Conservation (phyloP, 805 yeast species). For the Pichia scutulata region DNA sequence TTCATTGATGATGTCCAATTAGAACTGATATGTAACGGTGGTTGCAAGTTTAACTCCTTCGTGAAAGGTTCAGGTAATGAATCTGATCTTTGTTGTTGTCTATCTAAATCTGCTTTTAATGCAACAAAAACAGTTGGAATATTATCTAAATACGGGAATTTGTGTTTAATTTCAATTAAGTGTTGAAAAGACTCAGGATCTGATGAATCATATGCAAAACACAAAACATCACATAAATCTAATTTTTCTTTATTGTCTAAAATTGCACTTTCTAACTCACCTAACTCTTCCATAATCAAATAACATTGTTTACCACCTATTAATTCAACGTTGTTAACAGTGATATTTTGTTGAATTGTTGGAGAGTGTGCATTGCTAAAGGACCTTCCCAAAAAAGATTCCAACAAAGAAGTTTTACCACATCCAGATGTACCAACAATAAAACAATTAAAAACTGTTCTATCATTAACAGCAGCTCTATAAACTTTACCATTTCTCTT, state of each 20-base stretch:
- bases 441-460: slow-evolving; percentile 89
- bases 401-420: slow-evolving; percentile 82
- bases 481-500: slow-evolving; percentile 56
- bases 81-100: slow-evolving; percentile 86
- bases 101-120: slow-evolving; percentile 87
- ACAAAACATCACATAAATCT: slow-evolving; percentile 84
- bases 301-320: slow-evolving; percentile 95
- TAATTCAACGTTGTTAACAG: slow-evolving; percentile 87
- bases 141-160: slow-evolving; percentile 48
- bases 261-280: slow-evolving; percentile 77
- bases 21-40: slow-evolving; percentile 87
- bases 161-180: slow-evolving; percentile 59
- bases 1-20: slow-evolving; percentile 81
- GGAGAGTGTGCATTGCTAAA: slow-evolving; percentile 70
- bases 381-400: slow-evolving; percentile 70
- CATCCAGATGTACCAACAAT: slow-evolving; percentile 78
- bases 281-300: slow-evolving; percentile 81
- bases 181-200: slow-evolving; percentile 93
- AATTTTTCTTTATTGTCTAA: slow-evolving; percentile 61
- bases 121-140: slow-evolving; percentile 88
- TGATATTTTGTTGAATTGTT: slow-evolving; percentile 70
- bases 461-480: slow-evolving; percentile 63
- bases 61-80: slow-evolving; percentile 86
- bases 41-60: slow-evolving; percentile 52
- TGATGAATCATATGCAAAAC: slow-evolving; percentile 86